Evolutionary conservation across 495 filamentous ascomycete species (phyloP).

Genomic region (Penicillium pancosmium): DNA sequence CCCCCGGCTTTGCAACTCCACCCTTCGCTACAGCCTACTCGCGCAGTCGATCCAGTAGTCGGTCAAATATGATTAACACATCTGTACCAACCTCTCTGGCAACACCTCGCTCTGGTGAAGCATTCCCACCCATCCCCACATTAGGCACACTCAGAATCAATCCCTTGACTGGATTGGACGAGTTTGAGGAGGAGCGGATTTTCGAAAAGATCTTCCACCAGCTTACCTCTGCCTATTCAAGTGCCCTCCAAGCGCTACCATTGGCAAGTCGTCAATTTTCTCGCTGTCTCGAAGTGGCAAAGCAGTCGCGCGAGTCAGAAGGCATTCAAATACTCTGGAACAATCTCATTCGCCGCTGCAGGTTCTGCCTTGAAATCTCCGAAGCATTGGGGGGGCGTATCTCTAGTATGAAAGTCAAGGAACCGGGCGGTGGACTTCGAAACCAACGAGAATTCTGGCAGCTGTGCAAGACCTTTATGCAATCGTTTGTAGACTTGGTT

Average conservation of each 20-base stretch:
- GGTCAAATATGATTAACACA: conserved; percentile 50
- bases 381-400: conserved; percentile 70
- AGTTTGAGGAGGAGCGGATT: conserved; percentile 72
- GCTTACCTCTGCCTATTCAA: conserved; percentile 66
- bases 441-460: conserved; percentile 82
- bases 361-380: conserved; percentile 63
- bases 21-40: conserved; percentile 32
- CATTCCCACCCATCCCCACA: conserved; percentile 64
- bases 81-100: conserved; percentile 53
- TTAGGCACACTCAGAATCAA: conserved; percentile 46
- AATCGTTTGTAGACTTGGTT: conserved; percentile 74
- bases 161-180: conserved; percentile 58
- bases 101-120: conserved; percentile 78
- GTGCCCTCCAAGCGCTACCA: conserved; percentile 68
- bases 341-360: conserved; percentile 66
- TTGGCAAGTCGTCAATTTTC: conserved; percentile 64
- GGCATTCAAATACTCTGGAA: conserved; percentile 67
- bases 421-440: conserved; percentile 67
- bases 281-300: conserved; percentile 48
- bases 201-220: conserved; percentile 82
- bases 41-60: conserved; percentile 56
- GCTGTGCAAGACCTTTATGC: conserved; percentile 74
- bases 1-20: conserved; percentile 39
- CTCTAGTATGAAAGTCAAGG: conserved; percentile 80
- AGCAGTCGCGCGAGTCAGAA: conserved; percentile 48